A percentile compares a stretch with the other conserved stretches of the same genome.
phyloP scores from a whole-genome alignment of 129 eudicot genomes.

The Lonicera japonica region DNA sequence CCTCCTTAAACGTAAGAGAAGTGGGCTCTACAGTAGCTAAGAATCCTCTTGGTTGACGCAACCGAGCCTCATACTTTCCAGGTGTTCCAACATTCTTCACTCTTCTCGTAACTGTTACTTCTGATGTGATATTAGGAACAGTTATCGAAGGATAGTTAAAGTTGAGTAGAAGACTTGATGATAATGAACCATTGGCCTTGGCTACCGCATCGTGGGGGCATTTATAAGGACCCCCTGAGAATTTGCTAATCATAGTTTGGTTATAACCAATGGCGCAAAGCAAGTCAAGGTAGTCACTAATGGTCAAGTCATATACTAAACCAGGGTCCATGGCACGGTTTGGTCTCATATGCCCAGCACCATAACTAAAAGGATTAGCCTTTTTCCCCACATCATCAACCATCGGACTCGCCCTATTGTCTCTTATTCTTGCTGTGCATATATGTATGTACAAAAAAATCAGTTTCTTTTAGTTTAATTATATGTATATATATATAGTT shows the following conservation, averaged over 20 bases:
- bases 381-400: constrained; percentile 31
- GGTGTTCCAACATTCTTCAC: constrained; percentile 22
- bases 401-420: constrained; percentile 46
- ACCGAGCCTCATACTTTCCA: constrained; percentile 6
- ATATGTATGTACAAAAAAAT: too few relatives aligned
- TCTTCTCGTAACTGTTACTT: constrained; percentile 11
- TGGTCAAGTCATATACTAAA: constrained; percentile 55
- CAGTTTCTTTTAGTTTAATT: too few relatives aligned
- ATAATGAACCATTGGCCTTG: too few relatives aligned
- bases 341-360: constrained; percentile 69
- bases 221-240: constrained; percentile 35
- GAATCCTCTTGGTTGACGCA: constrained; percentile 17
- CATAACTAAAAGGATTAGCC: constrained; percentile 72
- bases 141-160: constrained; percentile 29
- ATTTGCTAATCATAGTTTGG: constrained; percentile 33
- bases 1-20: constrained; percentile 17
- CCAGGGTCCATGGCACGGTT: constrained; percentile 58
- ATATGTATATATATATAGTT: too few relatives aligned
- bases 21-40: constrained; percentile 25
- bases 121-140: constrained; percentile 8
- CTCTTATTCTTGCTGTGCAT: constrained; percentile 58
- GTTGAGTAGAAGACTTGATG: neutral
- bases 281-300: constrained; percentile 35
- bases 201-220: constrained; percentile 36
- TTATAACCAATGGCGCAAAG: constrained; percentile 59